Percentiles rank a stretch among this genome's conserved stretches.
Evolutionary conservation across 495 filamentous ascomycete genomes (phyloP).

Genomic region (Penicillium psychrofluorescens): DNA sequence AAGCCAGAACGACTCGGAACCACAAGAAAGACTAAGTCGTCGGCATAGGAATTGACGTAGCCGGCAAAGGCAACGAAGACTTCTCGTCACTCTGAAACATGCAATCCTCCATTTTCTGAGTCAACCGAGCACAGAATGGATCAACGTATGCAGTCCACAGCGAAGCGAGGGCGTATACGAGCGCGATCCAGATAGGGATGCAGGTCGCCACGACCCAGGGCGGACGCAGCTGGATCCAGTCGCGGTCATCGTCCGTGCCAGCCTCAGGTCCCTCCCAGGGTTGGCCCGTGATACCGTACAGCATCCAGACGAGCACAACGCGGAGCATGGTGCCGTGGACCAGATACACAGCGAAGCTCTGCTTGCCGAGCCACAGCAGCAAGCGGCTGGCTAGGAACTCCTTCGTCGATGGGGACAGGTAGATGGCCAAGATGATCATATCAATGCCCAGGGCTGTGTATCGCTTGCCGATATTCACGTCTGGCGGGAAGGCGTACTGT

Average conservation of each 20-base stretch:
- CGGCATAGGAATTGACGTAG: slow-evolving; percentile 26
- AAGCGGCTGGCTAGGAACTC: slow-evolving; percentile 49
- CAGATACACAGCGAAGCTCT: slow-evolving; percentile 66
- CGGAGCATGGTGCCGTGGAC: slow-evolving; percentile 60
- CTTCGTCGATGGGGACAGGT: slow-evolving; percentile 51
- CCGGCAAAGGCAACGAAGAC: slow-evolving; percentile 28
- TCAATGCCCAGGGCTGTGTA: slow-evolving; percentile 54
- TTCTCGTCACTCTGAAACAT: slow-evolving; percentile 49
- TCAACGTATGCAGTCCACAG: slow-evolving; percentile 63
- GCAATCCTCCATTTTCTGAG: slow-evolving; percentile 48
- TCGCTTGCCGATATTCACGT: slow-evolving; percentile 44
- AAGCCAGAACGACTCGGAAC: no score
- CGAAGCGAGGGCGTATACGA: slow-evolving; percentile 51
- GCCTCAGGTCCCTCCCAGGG: slow-evolving; percentile 44
- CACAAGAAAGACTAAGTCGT: slow-evolving; percentile 19
- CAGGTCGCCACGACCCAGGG: slow-evolving; percentile 39
- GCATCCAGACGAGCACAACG: slow-evolving; percentile 50
- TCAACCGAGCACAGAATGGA: slow-evolving; percentile 53
- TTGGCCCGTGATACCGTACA: slow-evolving; percentile 49
- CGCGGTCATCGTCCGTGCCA: slow-evolving; percentile 33
- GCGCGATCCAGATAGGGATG: slow-evolving; percentile 49
- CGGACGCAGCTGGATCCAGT: slow-evolving; percentile 29
- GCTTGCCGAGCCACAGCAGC: slow-evolving; percentile 60
- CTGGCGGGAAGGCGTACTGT: slow-evolving; percentile 47
- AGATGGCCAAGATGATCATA: slow-evolving; percentile 49